Percentiles rank a stretch among this genome's conserved stretches.
These are phyloP conservation scores for Colletotrichum navitas DNA, from an alignment of 2,329 filamentous ascomycete genomes.

Conservation along the genomic window DNA sequence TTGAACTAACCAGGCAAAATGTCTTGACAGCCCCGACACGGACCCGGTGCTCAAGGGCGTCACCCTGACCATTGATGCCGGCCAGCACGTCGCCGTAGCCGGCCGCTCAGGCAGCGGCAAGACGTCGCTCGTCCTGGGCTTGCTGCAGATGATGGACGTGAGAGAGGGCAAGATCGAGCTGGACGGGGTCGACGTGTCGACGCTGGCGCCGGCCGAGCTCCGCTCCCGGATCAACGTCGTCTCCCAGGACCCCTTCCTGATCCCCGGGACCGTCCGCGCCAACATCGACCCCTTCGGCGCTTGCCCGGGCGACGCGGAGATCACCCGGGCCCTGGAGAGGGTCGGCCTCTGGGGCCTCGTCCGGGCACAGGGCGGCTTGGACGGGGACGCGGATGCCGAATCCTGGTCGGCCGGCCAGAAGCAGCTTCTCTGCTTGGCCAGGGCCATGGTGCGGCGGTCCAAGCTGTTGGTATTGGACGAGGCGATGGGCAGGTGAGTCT, in stretches of 20 bases:
- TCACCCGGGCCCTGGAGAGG: background rate
- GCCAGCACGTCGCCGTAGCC: conserved; percentile 21
- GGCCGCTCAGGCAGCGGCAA: conserved; percentile 36
- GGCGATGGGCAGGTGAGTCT: conserved; percentile 69
- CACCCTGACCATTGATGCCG: background rate
- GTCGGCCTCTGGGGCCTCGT: conserved; percentile 17
- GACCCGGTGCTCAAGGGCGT: conserved; percentile 19
- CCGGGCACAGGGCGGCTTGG: conserved; percentile 15
- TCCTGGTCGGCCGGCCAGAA: conserved; percentile 48
- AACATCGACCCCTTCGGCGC: conserved; percentile 18
- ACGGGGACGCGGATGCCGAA: background rate
- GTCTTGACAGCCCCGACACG: background rate
- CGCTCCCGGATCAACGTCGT: conserved; percentile 20
- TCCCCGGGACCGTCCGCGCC: conserved; percentile 18
- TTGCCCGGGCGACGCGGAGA: background rate
- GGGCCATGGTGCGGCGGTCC: conserved; percentile 64
- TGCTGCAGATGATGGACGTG: conserved; percentile 24
- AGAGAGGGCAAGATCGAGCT: conserved; percentile 7
- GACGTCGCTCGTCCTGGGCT: conserved; percentile 10
- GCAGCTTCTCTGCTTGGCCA: conserved; percentile 55
- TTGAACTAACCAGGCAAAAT: background rate
- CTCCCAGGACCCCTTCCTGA: conserved; percentile 14
- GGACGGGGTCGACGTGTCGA: conserved; percentile 18
- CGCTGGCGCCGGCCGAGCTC: background rate
- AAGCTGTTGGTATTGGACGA: conserved; percentile 98